phyloP scores from a whole-genome alignment of 176 grass and related monocot genomes.

The Bothriochloa decipiens region DNA sequence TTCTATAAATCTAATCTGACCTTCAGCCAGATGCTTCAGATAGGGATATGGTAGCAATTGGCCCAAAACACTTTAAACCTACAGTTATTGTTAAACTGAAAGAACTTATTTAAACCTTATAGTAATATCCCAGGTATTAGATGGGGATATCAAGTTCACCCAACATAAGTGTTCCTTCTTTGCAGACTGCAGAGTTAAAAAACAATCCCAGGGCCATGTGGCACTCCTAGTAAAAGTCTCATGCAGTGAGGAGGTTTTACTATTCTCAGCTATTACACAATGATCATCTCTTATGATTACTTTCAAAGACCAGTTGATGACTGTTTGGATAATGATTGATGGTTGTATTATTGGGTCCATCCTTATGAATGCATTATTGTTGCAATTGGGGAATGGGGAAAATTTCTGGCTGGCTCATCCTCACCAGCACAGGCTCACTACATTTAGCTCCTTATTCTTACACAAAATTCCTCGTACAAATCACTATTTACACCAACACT shows the following conservation, averaged over 20 bases:
- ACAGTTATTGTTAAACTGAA: not conserved
- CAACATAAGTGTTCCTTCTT: not conserved
- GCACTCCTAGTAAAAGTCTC: not conserved
- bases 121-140: not conserved
- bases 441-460: too few relatives aligned
- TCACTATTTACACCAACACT: too few relatives aligned
- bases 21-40: conserved; percentile 15
- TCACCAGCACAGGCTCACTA: too few relatives aligned
- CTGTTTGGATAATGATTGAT: conserved; percentile 21
- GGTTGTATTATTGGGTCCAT: conserved; percentile 19
- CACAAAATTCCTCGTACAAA: too few relatives aligned
- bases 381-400: too few relatives aligned
- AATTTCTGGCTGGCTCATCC: too few relatives aligned
- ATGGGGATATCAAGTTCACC: not conserved
- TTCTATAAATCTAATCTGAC: not conserved
- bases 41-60: not conserved
- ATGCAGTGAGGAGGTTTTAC: not conserved
- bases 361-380: not conserved
- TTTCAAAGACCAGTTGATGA: conserved; percentile 9
- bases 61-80: not conserved
- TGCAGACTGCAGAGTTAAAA: not conserved
- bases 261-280: not conserved
- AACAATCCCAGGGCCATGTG: not conserved
- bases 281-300: conserved; percentile 4
- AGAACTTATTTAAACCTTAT: not conserved